Base-by-base conservation (phyloP, 106 monocot genomes). In the Xerophyta viscosa region DNA sequence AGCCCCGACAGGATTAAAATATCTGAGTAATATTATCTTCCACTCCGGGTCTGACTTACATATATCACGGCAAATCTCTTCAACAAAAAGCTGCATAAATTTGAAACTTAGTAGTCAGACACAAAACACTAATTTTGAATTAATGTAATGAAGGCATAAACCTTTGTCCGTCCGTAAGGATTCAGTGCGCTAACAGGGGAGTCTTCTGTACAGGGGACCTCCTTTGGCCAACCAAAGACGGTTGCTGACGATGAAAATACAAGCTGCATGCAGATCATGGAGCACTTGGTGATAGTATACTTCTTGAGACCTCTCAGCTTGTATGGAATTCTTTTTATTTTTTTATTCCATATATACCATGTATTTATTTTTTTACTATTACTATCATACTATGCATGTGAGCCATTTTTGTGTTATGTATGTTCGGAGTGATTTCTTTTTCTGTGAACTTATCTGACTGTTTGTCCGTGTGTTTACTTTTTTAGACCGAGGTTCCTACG, bases 221-320 rank as follows among this genome's bases (percentile, higher is more conserved):
- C 73, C 58, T 86, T 77, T 11, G 92, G 86, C 82, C 86, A 92
- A 50, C 92, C 92, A 51, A 86, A 92, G 52, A 92, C 92, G 20
- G 92, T 92, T 37, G 92, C 92, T 4, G 92, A 92, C 29, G 92
- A 92, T 50, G 92, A 92, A 41, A 92, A 92, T 18, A 92, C 92
- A 56, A 92, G 74, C 91, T 92, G 91, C 5, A 77, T 51, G n/a
- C n/a, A n/a, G n/a, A n/a, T n/a, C n/a, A n/a, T n/a, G n/a, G n/a
- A n/a, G n/a, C n/a, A n/a, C n/a, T n/a, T n/a, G n/a, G n/a, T n/a
- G n/a, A n/a, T n/a, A n/a, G n/a, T n/a, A n/a, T n/a, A n/a, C n/a
- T n/a, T n/a, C n/a, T n/a, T n/a, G n/a, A n/a, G n/a, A n/a, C n/a
- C n/a, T n/a, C n/a, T n/a, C n/a, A n/a, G n/a, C n/a, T n/a, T n/a